Percentiles rank a stretch among this genome's conserved stretches.
Conservation (phyloP, 805 yeast species). For the Wickerhamiella vanderwaltii region DNA sequence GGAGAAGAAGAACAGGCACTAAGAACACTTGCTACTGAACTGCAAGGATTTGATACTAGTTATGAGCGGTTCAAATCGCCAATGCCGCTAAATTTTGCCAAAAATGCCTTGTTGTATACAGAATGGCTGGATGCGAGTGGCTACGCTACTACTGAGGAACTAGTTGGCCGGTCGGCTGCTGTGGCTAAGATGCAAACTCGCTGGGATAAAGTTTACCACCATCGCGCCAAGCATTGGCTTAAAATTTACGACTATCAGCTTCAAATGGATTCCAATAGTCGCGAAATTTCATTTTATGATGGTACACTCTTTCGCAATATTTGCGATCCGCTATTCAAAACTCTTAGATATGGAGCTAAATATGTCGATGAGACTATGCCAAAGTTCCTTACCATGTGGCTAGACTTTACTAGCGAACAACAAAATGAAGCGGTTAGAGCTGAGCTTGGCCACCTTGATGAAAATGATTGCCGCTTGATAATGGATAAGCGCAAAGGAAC, state of each 20-base stretch:
- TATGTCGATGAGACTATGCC: slow-evolving; percentile 78
- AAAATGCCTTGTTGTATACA: slow-evolving; percentile 64
- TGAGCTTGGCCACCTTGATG: background rate
- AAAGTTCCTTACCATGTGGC: slow-evolving; percentile 35
- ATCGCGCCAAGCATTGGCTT: slow-evolving; percentile 66
- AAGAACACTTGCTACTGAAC: background rate
- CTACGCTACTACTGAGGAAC: slow-evolving; percentile 62
- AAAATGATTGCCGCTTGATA: background rate
- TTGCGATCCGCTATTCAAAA: slow-evolving; percentile 43
- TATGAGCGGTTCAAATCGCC: slow-evolving; percentile 10
- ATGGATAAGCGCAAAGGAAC: background rate
- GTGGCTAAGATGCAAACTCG: slow-evolving; percentile 42
- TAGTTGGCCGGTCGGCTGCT: slow-evolving; percentile 53
- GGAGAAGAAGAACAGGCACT: slow-evolving; percentile 6
- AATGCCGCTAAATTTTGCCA: slow-evolving; percentile 23
- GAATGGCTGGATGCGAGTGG: slow-evolving; percentile 82
- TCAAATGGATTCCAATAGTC: slow-evolving; percentile 27
- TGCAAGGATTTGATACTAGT: slow-evolving; percentile 13
- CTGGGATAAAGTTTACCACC: slow-evolving; percentile 74
- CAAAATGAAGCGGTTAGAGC: background rate
- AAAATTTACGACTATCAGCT: slow-evolving; percentile 60
- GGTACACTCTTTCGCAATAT: slow-evolving; percentile 43
- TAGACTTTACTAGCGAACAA: slow-evolving; percentile 3
- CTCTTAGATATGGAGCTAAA: slow-evolving; percentile 49
- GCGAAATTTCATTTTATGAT: slow-evolving; percentile 18